phyloP scores from a whole-genome alignment of 2,329 filamentous ascomycete species.

The Diaporthe nobilis region DNA sequence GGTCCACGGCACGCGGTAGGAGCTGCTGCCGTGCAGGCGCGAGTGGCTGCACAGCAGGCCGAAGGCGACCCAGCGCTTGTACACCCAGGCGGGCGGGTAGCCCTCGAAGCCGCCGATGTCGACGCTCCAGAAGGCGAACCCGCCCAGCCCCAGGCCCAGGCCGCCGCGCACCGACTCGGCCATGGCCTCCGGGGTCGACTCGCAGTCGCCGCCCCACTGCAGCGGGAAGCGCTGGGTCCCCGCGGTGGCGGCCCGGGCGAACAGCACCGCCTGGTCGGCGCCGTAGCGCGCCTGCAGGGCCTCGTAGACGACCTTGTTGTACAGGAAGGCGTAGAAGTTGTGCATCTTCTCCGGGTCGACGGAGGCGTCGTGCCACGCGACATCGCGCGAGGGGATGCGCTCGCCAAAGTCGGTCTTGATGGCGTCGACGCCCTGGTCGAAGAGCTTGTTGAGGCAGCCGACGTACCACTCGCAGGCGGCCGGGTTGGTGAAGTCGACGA shows the following conservation, averaged over 20 bases:
- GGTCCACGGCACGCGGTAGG: slow-evolving; percentile 82
- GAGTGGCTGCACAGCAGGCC: slow-evolving; percentile 79
- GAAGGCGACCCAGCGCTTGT: slow-evolving; percentile 85
- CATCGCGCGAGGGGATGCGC: slow-evolving; percentile 75
- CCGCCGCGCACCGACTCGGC: slow-evolving; percentile 67
- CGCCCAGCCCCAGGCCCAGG: slow-evolving; percentile 48
- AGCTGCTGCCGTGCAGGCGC: slow-evolving; percentile 77
- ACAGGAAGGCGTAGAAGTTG: slow-evolving; percentile 82
- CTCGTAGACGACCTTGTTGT: slow-evolving; percentile 79
- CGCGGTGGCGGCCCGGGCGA: slow-evolving; percentile 76
- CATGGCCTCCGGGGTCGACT: slow-evolving; percentile 80
- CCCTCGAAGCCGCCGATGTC: slow-evolving; percentile 71
- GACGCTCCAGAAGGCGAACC: slow-evolving; percentile 50
- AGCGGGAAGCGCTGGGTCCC: slow-evolving; percentile 79
- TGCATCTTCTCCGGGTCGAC: slow-evolving; percentile 78
- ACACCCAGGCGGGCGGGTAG: slow-evolving; percentile 75
- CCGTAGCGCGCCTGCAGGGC: slow-evolving; percentile 69
- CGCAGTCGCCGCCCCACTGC: slow-evolving; percentile 82
- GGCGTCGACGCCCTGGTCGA: slow-evolving; percentile 78
- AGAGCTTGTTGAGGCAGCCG: slow-evolving; percentile 72
- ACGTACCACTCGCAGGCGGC: slow-evolving; percentile 76
- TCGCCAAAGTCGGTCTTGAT: slow-evolving; percentile 86
- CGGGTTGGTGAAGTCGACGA: slow-evolving; percentile 82
- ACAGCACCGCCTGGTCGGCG: slow-evolving; percentile 71
- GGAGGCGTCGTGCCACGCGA: slow-evolving; percentile 73